Evolutionary conservation across 2,329 filamentous ascomycete species (phyloP).

Genomic region (Neonectria neomacrospora): DNA sequence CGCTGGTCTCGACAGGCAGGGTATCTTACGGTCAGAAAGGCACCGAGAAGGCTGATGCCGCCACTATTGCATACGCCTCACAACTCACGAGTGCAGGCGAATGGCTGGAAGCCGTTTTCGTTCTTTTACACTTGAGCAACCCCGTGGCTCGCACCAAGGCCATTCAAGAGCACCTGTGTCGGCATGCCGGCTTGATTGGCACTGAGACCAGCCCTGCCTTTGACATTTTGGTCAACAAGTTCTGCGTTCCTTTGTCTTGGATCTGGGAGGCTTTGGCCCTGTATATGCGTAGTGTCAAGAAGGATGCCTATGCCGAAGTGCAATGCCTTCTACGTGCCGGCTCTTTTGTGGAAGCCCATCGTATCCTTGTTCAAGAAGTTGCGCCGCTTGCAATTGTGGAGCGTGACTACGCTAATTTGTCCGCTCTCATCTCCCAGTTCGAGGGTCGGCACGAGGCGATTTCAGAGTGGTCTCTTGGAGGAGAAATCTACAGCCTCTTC

Average conservation of each 20-base stretch:
- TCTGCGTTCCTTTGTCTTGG: conserved; percentile 80
- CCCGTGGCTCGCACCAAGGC: conserved; percentile 70
- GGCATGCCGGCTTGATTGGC: conserved; percentile 75
- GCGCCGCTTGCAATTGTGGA: conserved; percentile 86
- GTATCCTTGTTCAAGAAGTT: conserved; percentile 81
- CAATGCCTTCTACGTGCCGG: conserved; percentile 82
- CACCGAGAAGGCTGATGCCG: conserved; percentile 71
- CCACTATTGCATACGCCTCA: conserved; percentile 73
- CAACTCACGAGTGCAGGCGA: conserved; percentile 72
- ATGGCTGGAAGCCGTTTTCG: conserved; percentile 79
- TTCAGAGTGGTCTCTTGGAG: conserved; percentile 80
- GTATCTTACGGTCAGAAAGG: conserved; percentile 65
- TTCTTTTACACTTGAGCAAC: conserved; percentile 79
- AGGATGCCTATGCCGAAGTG: conserved; percentile 77
- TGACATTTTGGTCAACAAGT: conserved; percentile 68
- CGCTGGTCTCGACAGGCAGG: conserved; percentile 64
- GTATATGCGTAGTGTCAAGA: conserved; percentile 78
- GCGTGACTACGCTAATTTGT: conserved; percentile 78
- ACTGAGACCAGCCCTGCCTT: conserved; percentile 67
- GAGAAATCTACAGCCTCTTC: conserved; percentile 79
- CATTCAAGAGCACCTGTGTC: conserved; percentile 78
- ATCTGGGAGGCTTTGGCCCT: conserved; percentile 89
- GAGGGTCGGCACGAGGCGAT: conserved; percentile 70
- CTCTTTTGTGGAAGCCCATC: conserved; percentile 83
- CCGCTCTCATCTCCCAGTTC: conserved; percentile 78